Base-by-base conservation (phyloP, 1,139 yeast genomes). In the Chernovozyma sophiae-reginae region DNA sequence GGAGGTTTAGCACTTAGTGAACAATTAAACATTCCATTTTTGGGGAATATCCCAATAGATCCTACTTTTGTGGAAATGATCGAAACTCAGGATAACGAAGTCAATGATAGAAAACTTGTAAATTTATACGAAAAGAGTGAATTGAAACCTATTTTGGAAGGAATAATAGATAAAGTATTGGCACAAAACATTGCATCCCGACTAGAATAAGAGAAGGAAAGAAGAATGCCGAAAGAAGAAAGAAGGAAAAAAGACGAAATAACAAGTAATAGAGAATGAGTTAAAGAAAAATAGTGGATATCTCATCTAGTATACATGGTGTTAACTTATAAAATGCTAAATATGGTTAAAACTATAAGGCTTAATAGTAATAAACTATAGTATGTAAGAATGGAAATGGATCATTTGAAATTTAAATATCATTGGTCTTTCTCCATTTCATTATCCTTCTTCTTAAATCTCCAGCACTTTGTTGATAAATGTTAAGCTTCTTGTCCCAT, bases 1-100 rank as follows among this genome's bases (percentile, higher is more conserved):
- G 99, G 99, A n/a, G 99, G 98, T 1, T 60, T 74, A 48, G 62
- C 62, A 14, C 64, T 94, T 36, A 83, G 97, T 22, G 64, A 70
- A 26, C 75, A 75, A 36, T 72, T 78, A 42, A 60, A 68, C 4
- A 62, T 92, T 30, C 77, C 80, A 7, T 89, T 81, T 51, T 65
- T 94, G 47, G 98, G 97, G 0, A 79, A 79, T 39, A 79, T 94
- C 3, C 98, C 98, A 1, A 86, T 94, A 20, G 98, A 92, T 51
- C 98, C 98, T 1, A 74, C 71, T 35, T 92, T 92, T 62, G 95
- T 86, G 19, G 89, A 85, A 47, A 61, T 87, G 71, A 76, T 92
- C 14, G 98, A 92, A 55, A 65, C 60, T 37, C 82, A 77, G 47
- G 56, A 60, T 41, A 47, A 46, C 43, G 52, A 56, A 32, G 47